Conservation (phyloP, 1,139 yeast species). For the Diutina rugosa region DNA sequence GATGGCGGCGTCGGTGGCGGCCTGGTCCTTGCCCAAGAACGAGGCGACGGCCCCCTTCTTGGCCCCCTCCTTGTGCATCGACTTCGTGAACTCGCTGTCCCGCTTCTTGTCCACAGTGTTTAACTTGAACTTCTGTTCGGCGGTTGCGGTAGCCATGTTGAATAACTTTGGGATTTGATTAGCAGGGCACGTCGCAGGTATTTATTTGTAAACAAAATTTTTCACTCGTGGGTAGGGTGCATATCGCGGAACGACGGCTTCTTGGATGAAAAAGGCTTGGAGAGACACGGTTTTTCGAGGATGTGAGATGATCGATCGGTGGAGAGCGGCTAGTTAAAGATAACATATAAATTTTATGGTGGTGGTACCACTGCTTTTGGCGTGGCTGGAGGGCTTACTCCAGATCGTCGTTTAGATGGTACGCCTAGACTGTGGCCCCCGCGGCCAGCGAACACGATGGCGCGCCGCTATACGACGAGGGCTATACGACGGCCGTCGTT, state of each 20-base stretch:
- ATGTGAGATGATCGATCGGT: too few relatives aligned
- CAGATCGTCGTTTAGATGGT: too few relatives aligned
- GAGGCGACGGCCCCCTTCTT: constrained; percentile 65
- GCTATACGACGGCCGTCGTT: too few relatives aligned
- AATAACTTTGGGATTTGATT: neutral
- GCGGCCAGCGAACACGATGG: too few relatives aligned
- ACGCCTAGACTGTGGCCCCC: too few relatives aligned
- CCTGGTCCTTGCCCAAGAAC: constrained; percentile 57
- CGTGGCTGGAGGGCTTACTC: too few relatives aligned
- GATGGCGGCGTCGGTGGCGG: constrained; percentile 74
- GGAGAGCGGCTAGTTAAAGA: too few relatives aligned
- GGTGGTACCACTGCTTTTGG: too few relatives aligned
- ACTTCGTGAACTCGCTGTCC: constrained; percentile 62
- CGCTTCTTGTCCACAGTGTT: neutral
- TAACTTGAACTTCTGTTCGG: neutral
- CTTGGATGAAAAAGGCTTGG: too few relatives aligned
- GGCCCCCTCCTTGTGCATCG: constrained; percentile 72
- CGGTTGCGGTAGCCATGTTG: neutral
- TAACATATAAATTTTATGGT: too few relatives aligned
- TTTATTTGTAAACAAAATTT: neutral
- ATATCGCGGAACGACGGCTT: neutral
- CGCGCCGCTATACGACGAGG: too few relatives aligned
- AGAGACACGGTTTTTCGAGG: too few relatives aligned
- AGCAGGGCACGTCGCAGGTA: neutral
- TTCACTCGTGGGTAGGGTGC: neutral